Conservation (phyloP, 2,329 filamentous ascomycete genomes). For the Chaetothyriales sp. region DNA sequence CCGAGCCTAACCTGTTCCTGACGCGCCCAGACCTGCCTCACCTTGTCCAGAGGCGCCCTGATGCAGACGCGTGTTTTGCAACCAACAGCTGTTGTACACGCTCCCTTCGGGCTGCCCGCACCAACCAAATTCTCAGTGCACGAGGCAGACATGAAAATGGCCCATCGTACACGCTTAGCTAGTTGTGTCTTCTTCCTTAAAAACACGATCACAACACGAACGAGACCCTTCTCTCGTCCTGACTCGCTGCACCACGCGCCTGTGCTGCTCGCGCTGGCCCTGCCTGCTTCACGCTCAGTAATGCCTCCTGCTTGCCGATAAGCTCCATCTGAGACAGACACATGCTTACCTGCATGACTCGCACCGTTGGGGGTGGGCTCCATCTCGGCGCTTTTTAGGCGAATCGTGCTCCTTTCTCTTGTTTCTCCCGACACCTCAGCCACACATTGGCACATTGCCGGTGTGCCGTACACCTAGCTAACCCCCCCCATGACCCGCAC, state of each 20-base stretch:
- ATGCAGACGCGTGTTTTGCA: not conserved
- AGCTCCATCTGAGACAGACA: not conserved
- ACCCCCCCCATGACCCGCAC: not conserved
- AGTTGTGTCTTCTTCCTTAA: too few relatives aligned
- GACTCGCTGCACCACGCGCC: not conserved
- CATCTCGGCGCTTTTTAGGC: not conserved
- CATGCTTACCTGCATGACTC: not conserved
- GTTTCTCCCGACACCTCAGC: not conserved
- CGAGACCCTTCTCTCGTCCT: not conserved
- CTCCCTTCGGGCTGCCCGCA: not conserved
- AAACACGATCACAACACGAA: not conserved
- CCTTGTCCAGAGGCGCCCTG: not conserved
- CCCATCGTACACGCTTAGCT: too few relatives aligned
- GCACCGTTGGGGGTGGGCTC: not conserved
- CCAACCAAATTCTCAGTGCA: not conserved
- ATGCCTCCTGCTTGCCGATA: not conserved
- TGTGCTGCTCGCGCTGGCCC: too few relatives aligned
- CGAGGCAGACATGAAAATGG: not conserved
- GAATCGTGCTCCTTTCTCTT: not conserved
- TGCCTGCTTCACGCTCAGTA: too few relatives aligned
- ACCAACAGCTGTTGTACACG: not conserved
- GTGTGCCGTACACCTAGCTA: not conserved
- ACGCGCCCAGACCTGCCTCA: not conserved
- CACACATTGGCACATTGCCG: not conserved
- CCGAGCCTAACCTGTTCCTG: not conserved